phyloP scores from a whole-genome alignment of 805 yeast genomes.

The Monosporozyma yasuniensis region DNA sequence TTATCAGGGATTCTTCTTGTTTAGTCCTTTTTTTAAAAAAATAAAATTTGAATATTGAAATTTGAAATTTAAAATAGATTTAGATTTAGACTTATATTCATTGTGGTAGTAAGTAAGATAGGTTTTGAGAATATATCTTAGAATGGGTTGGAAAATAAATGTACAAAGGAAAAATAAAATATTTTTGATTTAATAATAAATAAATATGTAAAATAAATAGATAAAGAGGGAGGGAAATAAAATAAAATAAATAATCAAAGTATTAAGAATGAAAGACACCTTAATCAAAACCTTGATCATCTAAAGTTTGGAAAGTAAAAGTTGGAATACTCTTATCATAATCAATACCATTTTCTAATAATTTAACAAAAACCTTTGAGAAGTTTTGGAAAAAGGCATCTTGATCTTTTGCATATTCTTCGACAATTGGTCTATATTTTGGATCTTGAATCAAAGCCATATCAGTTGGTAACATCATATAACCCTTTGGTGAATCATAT shows the following conservation, averaged over 20 bases:
- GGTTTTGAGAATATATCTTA: no score
- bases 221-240: background rate
- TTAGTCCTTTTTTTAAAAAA: background rate
- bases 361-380: slow-evolving; percentile 54
- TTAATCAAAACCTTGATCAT: slow-evolving; percentile 43
- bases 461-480: slow-evolving; percentile 87
- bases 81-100: no score
- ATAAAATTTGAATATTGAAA: background rate
- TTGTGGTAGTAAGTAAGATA: no score
- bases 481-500: slow-evolving; percentile 52
- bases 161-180: background rate
- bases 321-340: slow-evolving; percentile 42
- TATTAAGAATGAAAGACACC: background rate
- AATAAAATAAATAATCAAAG: background rate
- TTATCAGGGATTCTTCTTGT: background rate
- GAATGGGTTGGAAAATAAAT: no score
- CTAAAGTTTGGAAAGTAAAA: slow-evolving; percentile 55
- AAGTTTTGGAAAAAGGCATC: slow-evolving; percentile 55
- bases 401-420: slow-evolving; percentile 59
- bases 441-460: slow-evolving; percentile 58
- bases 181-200: background rate
- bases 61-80: background rate
- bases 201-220: background rate
- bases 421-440: slow-evolving; percentile 50
- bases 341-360: slow-evolving; percentile 67